A percentile compares a stretch with the other conserved stretches of the same genome.
Evolutionary conservation across 176 grass and related monocot species (phyloP).

Genomic region (Typha latifolia): DNA sequence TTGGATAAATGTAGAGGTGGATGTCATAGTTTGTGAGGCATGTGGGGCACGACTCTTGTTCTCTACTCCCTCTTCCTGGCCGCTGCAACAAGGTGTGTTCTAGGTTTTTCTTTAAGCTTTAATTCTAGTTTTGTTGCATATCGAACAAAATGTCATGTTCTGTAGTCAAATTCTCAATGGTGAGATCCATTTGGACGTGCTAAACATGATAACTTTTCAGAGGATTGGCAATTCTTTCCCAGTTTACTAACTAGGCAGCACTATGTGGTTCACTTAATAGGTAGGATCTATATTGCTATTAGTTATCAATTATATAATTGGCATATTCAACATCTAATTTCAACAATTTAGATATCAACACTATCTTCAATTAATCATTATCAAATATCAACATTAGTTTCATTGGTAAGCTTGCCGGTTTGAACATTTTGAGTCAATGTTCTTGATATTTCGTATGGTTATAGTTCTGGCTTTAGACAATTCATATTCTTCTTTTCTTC

Average conservation of each 20-base stretch:
- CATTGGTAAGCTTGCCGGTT: background rate
- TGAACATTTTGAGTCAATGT: background rate
- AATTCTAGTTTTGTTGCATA: too few species aligned
- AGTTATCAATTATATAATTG: too few species aligned
- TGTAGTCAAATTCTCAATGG: too few species aligned
- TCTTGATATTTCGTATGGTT: background rate
- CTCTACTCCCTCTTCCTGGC: slow-evolving; percentile 80
- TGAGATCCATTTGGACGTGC: background rate
- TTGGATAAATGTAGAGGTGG: slow-evolving; percentile 79
- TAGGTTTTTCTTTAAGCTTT: too few species aligned
- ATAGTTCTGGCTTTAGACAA: background rate
- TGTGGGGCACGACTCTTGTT: slow-evolving; percentile 81
- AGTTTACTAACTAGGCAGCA: background rate
- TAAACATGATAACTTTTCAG: background rate
- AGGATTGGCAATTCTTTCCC: background rate
- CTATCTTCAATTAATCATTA: background rate
- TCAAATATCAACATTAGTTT: background rate
- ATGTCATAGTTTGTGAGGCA: slow-evolving; percentile 87
- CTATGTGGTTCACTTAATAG: background rate
- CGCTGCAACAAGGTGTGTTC: slow-evolving; percentile 61
- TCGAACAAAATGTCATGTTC: too few species aligned
- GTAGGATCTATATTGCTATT: too few species aligned
- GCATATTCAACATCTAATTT: too few species aligned
- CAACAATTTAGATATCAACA: background rate
- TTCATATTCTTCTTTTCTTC: background rate